Conservation (phyloP, 2,329 filamentous ascomycete genomes). For the Trichoderma sp. region DNA sequence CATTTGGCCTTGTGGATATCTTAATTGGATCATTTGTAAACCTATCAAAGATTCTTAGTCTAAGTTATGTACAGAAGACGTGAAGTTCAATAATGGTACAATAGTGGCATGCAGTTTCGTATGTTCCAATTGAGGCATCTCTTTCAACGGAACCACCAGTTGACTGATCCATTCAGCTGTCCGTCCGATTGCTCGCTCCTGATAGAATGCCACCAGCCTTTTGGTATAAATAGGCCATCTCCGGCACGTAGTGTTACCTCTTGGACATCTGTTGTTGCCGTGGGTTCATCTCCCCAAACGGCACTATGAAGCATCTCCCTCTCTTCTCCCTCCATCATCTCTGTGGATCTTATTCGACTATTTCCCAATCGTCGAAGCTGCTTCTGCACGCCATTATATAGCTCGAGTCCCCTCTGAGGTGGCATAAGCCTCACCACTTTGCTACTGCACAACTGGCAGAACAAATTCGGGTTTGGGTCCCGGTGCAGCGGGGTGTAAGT, state of each 20-base stretch:
- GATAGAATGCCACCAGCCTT: slow-evolving; percentile 51
- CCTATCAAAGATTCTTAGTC: background rate
- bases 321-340: slow-evolving; percentile 90
- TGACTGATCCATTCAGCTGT: slow-evolving; percentile 44
- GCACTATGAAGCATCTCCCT: slow-evolving; percentile 64
- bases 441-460: slow-evolving; percentile 74
- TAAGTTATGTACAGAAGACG: background rate
- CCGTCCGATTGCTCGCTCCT: slow-evolving; percentile 40
- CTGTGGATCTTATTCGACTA: slow-evolving; percentile 66
- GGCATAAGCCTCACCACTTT: slow-evolving; percentile 75
- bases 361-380: slow-evolving; percentile 42
- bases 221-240: slow-evolving; percentile 44
- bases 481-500: slow-evolving; percentile 90
- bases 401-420: slow-evolving; percentile 60
- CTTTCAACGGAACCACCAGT: slow-evolving; percentile 48
- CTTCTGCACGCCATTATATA: slow-evolving; percentile 60
- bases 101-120: background rate
- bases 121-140: background rate
- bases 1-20: slow-evolving; percentile 52
- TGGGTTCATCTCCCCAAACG: slow-evolving; percentile 61
- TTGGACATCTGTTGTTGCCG: slow-evolving; percentile 37
- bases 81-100: background rate
- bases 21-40: slow-evolving; percentile 43
- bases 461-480: slow-evolving; percentile 92
- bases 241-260: slow-evolving; percentile 61